Evolutionary conservation across 2,329 filamentous ascomycete genomes (phyloP).

Genomic region (Blastomyces silverae): DNA sequence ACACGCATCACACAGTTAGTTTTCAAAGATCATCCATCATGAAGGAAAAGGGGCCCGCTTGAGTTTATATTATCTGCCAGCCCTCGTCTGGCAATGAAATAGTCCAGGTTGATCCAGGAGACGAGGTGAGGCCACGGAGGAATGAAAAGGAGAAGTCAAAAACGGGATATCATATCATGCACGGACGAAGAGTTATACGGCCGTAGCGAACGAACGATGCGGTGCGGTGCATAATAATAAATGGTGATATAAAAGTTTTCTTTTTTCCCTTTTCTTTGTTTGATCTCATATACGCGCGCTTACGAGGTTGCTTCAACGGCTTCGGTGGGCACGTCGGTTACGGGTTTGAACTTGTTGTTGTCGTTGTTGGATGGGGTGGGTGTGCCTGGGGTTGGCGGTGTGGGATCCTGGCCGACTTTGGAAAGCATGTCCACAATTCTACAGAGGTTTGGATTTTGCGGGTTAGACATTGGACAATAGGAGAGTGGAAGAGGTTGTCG

Average conservation of each 20-base stretch:
- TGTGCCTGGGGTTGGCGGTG: constrained; percentile 12
- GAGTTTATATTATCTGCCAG: neutral
- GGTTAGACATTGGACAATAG: neutral
- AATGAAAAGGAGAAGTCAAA: neutral
- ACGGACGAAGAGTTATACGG: neutral
- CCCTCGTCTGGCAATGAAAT: neutral
- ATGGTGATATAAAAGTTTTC: neutral
- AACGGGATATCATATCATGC: neutral
- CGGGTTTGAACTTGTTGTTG: constrained; percentile 3
- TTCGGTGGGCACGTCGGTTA: constrained; percentile 11
- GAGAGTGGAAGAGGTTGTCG: neutral
- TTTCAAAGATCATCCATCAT: constrained; percentile 4
- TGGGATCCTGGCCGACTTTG: constrained; percentile 22
- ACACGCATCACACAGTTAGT: neutral
- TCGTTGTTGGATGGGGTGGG: constrained; percentile 11
- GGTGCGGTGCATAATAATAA: neutral
- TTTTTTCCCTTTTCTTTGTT: neutral
- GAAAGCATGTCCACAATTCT: constrained; percentile 38
- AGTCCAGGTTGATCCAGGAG: neutral
- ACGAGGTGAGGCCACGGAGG: neutral
- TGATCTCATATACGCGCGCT: neutral
- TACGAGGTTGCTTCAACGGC: constrained; percentile 7
- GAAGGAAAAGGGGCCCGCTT: neutral
- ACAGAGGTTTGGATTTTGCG: neutral
- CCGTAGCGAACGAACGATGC: neutral